Conservation (phyloP, 192 early-diverging fungal species). For the Jimgerdemannia lactiflua region DNA sequence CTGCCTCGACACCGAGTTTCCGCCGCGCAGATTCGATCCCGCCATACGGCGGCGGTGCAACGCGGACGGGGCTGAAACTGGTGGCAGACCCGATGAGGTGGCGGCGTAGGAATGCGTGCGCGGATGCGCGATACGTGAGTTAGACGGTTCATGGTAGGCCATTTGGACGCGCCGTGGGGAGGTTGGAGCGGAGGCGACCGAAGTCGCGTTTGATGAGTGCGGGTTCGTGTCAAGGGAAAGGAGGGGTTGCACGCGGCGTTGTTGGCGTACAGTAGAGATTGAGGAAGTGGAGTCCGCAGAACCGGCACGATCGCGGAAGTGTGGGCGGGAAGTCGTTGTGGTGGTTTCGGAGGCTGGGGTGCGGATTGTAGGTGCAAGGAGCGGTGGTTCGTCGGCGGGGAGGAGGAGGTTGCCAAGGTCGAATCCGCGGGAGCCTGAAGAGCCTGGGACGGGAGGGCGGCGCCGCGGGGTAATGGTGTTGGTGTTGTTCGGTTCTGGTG, state of each 20-base stretch:
- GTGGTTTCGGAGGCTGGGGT: no score
- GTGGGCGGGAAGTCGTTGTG: no score
- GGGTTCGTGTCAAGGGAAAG: background rate
- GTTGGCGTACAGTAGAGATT: background rate
- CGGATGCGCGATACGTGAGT: background rate
- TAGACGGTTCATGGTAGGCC: background rate
- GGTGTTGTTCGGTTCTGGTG: no score
- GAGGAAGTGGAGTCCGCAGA: background rate
- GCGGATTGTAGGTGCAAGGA: no score
- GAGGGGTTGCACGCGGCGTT: background rate
- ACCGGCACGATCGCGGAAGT: background rate
- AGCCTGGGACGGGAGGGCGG: background rate
- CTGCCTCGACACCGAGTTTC: background rate
- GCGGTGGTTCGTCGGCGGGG: no score
- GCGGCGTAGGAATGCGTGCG: no score
- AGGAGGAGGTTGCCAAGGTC: background rate
- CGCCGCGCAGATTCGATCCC: background rate
- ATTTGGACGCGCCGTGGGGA: background rate
- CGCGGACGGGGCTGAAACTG: background rate
- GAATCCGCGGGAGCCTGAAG: background rate
- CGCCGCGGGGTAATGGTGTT: no score
- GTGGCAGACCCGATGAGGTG: no score
- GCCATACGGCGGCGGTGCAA: background rate
- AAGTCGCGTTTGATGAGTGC: background rate
- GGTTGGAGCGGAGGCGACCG: no score